phyloP scores from a whole-genome alignment of 257 asterid species.

The Datura wrightii region DNA sequence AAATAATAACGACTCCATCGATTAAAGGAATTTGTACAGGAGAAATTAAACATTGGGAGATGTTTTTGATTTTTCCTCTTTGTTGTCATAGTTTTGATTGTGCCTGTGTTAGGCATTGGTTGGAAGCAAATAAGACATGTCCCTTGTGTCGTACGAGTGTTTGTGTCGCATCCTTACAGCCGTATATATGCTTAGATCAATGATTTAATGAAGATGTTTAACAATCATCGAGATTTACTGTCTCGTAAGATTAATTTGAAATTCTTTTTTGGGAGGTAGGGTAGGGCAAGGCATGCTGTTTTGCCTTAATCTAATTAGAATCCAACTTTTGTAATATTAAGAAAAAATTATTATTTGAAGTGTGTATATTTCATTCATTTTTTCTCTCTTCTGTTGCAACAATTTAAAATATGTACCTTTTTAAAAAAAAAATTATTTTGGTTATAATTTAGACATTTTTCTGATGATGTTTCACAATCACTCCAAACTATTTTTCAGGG shows the following conservation, averaged over 20 bases:
- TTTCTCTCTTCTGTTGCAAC: too few relatives aligned
- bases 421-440: too few relatives aligned
- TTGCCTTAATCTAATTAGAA: too few relatives aligned
- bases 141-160: not conserved
- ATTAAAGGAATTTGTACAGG: slow-evolving; percentile 12
- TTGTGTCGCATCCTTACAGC: not conserved
- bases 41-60: not conserved
- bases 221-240: not conserved
- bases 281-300: too few relatives aligned
- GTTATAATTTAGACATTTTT: too few relatives aligned
- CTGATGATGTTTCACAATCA: too few relatives aligned
- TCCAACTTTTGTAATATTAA: too few relatives aligned
- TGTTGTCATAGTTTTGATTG: not conserved
- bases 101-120: not conserved
- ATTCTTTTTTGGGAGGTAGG: too few relatives aligned
- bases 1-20: not conserved
- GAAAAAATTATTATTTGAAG: too few relatives aligned
- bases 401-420: too few relatives aligned
- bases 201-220: not conserved
- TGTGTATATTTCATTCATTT: too few relatives aligned
- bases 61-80: not conserved
- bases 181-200: not conserved
- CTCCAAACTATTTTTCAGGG: too few relatives aligned
- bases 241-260: not conserved
- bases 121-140: not conserved